Conservation (phyloP, 331 rosid species). For the Erythrophleum ivorense region DNA sequence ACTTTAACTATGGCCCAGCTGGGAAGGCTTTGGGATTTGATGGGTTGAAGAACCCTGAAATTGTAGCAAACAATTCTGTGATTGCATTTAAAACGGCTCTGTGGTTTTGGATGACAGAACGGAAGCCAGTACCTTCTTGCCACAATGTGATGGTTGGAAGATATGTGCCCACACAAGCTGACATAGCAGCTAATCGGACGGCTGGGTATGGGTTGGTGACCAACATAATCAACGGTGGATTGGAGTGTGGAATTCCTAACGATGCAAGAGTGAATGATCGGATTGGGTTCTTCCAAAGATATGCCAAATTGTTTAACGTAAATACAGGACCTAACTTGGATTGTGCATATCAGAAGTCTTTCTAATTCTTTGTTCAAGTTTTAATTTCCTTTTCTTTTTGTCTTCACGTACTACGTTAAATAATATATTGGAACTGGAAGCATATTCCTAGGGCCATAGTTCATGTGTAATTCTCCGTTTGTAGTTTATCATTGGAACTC, state of each 20-base stretch:
- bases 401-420: not conserved
- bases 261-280: slow-evolving; percentile 72
- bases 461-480: slow-evolving; percentile 3
- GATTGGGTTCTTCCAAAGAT: slow-evolving; percentile 71
- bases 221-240: slow-evolving; percentile 76
- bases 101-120: slow-evolving; percentile 90
- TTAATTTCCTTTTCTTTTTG: not conserved
- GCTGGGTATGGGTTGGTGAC: slow-evolving; percentile 80
- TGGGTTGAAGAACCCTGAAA: slow-evolving; percentile 72
- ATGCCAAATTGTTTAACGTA: slow-evolving; percentile 60
- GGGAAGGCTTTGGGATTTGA: slow-evolving; percentile 84
- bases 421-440: slow-evolving; percentile 1
- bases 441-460: slow-evolving; percentile 11
- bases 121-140: slow-evolving; percentile 67
- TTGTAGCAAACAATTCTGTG: slow-evolving; percentile 64
- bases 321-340: slow-evolving; percentile 72
- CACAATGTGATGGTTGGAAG: slow-evolving; percentile 83
- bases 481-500: not conserved
- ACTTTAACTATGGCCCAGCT: slow-evolving; percentile 84
- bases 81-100: slow-evolving; percentile 78
- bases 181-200: slow-evolving; percentile 70
- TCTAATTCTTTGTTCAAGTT: slow-evolving; percentile 16
- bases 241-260: slow-evolving; percentile 76
- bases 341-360: slow-evolving; percentile 66
- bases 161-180: slow-evolving; percentile 58